Conservation (phyloP, 345 rosid genomes). For the Balakata baccata region DNA sequence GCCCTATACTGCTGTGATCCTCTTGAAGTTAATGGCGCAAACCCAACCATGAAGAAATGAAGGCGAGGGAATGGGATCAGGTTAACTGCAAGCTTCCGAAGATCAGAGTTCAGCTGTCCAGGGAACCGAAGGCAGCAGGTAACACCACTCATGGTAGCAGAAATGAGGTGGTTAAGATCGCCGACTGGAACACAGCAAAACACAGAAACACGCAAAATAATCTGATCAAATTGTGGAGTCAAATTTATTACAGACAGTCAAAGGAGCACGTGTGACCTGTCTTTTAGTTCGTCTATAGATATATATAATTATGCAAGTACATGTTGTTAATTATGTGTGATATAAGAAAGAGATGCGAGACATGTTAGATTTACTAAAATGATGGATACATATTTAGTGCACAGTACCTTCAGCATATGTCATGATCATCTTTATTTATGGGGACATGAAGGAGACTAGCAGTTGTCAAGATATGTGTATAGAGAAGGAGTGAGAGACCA, state of each 20-base stretch:
- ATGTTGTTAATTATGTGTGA: neutral
- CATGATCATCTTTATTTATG: neutral
- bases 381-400: neutral
- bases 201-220: neutral
- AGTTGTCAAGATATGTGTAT: neutral
- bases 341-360: neutral
- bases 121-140: constrained; percentile 31
- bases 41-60: constrained; percentile 30
- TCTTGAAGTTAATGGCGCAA: constrained; percentile 28
- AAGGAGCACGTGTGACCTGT: neutral
- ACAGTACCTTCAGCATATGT: neutral
- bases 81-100: constrained; percentile 27
- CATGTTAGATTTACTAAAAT: neutral
- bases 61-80: constrained; percentile 31
- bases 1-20: constrained; percentile 29
- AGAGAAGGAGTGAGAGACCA: neutral
- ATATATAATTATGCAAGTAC: neutral
- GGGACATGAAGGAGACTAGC: constrained; percentile 1
- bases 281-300: neutral
- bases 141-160: constrained; percentile 31
- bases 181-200: constrained; percentile 17
- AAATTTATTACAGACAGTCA: neutral
- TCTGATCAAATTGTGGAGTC: neutral
- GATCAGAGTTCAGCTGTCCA: constrained; percentile 30
- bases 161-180: constrained; percentile 29